phyloP scores from a whole-genome alignment of 768 basidiomycete genomes.

The Tylopilus subfusipes region DNA sequence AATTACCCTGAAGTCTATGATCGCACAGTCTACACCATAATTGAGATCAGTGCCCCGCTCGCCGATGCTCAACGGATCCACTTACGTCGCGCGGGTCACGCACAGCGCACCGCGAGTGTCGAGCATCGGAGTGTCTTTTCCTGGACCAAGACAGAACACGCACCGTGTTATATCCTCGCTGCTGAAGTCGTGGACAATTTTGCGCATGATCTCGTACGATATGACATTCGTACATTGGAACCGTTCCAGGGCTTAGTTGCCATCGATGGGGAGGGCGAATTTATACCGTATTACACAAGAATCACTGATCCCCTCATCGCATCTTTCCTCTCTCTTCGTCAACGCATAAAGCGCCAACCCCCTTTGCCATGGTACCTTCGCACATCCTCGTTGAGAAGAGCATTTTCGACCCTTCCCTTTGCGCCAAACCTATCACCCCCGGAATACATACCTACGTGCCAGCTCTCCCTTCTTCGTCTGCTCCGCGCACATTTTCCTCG shows the following conservation, averaged over 20 bases:
- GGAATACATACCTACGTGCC: slow-evolving; percentile 91
- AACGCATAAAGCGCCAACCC: slow-evolving; percentile 52
- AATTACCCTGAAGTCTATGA: slow-evolving; percentile 91
- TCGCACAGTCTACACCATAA: slow-evolving; percentile 87
- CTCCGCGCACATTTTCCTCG: slow-evolving; percentile 83
- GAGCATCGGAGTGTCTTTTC: slow-evolving; percentile 80
- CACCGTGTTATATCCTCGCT: slow-evolving; percentile 90
- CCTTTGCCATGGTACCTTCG: slow-evolving; percentile 55
- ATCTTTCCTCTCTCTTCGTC: slow-evolving; percentile 71
- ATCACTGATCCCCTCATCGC: slow-evolving; percentile 82
- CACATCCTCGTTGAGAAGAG: slow-evolving; percentile 54
- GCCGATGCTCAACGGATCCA: slow-evolving; percentile 67
- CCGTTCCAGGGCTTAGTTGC: slow-evolving; percentile 84
- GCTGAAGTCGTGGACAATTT: slow-evolving; percentile 99
- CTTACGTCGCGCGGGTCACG: slow-evolving; percentile 43
- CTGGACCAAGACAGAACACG: slow-evolving; percentile 69
- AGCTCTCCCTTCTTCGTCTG: slow-evolving; percentile 78
- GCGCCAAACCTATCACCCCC: slow-evolving; percentile 83
- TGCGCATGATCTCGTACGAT: slow-evolving; percentile 91
- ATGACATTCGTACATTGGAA: slow-evolving; percentile 72
- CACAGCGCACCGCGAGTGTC: slow-evolving; percentile 52
- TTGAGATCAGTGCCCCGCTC: slow-evolving; percentile 87
- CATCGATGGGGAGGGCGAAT: slow-evolving; percentile 78
- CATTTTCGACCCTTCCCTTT: slow-evolving; percentile 77
- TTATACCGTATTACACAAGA: slow-evolving; percentile 75